A percentile compares a stretch with the other conserved stretches of the same genome.
These are phyloP conservation scores for Geotrichum candidum DNA, from an alignment of 1,139 yeast species.

Conservation along the genomic window DNA sequence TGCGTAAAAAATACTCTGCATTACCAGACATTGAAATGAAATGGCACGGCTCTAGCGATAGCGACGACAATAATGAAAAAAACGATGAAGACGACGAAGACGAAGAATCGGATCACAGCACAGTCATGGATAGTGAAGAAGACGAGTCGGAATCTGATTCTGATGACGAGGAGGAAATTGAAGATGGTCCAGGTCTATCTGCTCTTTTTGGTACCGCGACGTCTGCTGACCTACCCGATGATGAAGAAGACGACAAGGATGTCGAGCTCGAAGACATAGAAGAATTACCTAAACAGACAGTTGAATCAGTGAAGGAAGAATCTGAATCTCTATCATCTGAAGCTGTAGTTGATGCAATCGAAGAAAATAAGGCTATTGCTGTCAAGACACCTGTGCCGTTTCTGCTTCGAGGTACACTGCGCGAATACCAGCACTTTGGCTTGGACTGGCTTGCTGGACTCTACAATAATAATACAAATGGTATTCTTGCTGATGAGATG, in stretches of 20 bases:
- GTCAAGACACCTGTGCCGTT: conserved; percentile 31
- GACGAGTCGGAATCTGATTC: conserved; percentile 17
- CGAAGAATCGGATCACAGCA: conserved; percentile 21
- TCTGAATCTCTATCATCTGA: conserved; percentile 2
- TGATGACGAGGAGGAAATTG: conserved; percentile 19
- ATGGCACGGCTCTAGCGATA: conserved; percentile 26
- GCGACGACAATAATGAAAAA: conserved; percentile 23
- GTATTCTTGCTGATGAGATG: conserved; percentile 98
- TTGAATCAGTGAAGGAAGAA: conserved; percentile 13
- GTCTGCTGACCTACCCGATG: conserved; percentile 22
- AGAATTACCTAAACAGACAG: conserved; percentile 3
- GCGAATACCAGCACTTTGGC: conserved; percentile 94
- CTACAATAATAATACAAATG: conserved; percentile 88
- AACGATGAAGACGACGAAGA: conserved; percentile 20
- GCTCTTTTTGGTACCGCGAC: conserved; percentile 25
- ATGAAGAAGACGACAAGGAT: conserved; percentile 22
- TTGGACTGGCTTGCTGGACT: conserved; percentile 94
- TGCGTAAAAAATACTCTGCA: conserved; percentile 57
- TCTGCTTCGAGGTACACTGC: conserved; percentile 69
- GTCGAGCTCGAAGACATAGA: conserved; percentile 26
- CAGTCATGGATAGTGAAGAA: conserved; percentile 26
- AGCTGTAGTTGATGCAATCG: conserved; percentile 12
- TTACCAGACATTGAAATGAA: conserved; percentile 33
- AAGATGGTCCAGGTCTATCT: conserved; percentile 25
- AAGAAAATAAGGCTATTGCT: conserved; percentile 9